A percentile compares a stretch with the other conserved stretches of the same genome.
These are phyloP conservation scores for Drosera capensis DNA, from an alignment of 148 eudicot genomes.

Conservation along the genomic window DNA sequence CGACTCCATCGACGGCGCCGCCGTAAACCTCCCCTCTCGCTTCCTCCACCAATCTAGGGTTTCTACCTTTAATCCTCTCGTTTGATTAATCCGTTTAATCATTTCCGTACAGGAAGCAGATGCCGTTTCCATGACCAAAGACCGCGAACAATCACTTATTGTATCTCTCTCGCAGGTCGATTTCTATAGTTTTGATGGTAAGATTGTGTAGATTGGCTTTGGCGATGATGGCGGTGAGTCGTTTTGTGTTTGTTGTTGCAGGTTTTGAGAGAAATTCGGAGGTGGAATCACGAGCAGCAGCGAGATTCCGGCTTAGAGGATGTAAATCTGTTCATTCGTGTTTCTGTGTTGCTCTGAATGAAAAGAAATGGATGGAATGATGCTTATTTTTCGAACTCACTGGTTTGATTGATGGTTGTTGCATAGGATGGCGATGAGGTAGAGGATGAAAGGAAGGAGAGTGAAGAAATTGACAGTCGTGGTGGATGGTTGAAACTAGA, in stretches of 20 bases:
- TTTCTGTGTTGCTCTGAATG: neutral
- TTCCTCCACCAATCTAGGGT: neutral
- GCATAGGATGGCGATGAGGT: slow-evolving; percentile 18
- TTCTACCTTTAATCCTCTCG: neutral
- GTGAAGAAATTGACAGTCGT: slow-evolving; percentile 3
- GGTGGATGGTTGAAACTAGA: slow-evolving; percentile 6
- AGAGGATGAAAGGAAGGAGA: too few species aligned
- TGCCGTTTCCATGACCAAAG: slow-evolving; percentile 6
- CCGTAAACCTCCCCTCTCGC: slow-evolving; percentile 6
- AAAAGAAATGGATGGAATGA: neutral
- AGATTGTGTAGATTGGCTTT: slow-evolving; percentile 1
- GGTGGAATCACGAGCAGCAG: slow-evolving; percentile 25
- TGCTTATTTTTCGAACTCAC: neutral
- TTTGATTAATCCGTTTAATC: neutral
- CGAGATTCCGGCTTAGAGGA: slow-evolving; percentile 15
- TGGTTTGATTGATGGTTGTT: neutral
- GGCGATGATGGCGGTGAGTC: too few species aligned
- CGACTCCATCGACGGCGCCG: slow-evolving; percentile 20
- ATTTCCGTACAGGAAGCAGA: slow-evolving; percentile 15
- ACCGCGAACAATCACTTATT: slow-evolving; percentile 24
- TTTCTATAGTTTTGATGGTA: neutral
- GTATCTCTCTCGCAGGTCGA: slow-evolving; percentile 30
- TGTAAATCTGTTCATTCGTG: slow-evolving; percentile 8
- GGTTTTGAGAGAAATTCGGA: slow-evolving; percentile 40
- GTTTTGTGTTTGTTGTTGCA: slow-evolving; percentile 14